A percentile compares a stretch with the other conserved stretches of the same genome.
phyloP scores from a whole-genome alignment of 108 stramenopile genomes.

The Hondaea fermentalgiana region DNA sequence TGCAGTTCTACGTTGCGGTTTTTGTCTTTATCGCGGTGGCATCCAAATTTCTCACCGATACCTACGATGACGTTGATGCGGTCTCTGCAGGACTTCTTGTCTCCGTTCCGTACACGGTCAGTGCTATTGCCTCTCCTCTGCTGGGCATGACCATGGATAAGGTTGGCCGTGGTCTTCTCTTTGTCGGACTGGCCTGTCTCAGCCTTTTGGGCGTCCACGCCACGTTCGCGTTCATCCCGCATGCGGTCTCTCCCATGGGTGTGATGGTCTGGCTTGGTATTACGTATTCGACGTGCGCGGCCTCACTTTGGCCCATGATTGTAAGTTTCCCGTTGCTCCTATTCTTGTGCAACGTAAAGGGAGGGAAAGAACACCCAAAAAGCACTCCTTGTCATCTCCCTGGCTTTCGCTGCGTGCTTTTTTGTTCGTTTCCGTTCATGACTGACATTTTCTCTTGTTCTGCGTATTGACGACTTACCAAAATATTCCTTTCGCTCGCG shows the following conservation, averaged over 20 bases:
- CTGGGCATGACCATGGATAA: conserved; percentile 5
- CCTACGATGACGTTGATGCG: neutral
- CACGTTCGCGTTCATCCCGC: neutral
- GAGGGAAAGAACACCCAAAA: no score
- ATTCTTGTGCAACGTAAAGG: neutral
- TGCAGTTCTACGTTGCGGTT: conserved; percentile 8
- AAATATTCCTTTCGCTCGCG: no score
- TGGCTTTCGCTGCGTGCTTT: no score
- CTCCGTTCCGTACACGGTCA: conserved; percentile 8
- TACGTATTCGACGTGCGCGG: neutral
- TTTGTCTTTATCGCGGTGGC: conserved; percentile 11
- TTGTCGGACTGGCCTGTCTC: neutral
- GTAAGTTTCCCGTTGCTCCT: neutral
- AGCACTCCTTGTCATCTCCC: no score
- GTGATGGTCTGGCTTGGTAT: conserved; percentile 12
- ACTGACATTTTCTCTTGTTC: no score
- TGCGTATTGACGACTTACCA: no score
- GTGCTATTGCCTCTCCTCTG: neutral
- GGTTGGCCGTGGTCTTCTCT: neutral
- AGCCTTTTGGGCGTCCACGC: neutral
- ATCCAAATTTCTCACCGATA: neutral
- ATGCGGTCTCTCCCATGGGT: neutral
- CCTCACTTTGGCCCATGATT: conserved; percentile 15
- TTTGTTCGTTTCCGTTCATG: no score
- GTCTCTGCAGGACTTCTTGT: neutral